These are phyloP conservation scores for Poa annua DNA, from an alignment of 176 grass and related monocot genomes.

Conservation along the genomic window DNA sequence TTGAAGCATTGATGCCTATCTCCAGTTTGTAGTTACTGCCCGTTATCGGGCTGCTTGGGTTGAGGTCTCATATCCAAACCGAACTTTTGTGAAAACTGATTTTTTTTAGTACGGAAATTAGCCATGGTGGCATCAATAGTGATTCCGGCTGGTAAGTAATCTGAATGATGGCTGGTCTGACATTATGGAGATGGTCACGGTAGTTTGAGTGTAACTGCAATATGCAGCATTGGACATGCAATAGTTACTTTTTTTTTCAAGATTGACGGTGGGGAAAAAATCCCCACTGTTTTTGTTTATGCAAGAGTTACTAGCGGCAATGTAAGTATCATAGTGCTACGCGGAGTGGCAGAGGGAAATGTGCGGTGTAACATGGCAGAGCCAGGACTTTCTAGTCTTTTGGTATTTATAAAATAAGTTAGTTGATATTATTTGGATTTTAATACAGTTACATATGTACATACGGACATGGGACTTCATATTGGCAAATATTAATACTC, in stretches of 20 bases:
- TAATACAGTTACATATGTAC: background rate
- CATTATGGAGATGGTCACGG: background rate
- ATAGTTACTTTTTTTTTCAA: too few relatives aligned
- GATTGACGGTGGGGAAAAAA: too few relatives aligned
- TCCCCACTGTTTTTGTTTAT: too few relatives aligned
- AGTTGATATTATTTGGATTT: background rate
- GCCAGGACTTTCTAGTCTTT: background rate
- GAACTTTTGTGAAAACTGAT: background rate
- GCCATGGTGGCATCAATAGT: background rate
- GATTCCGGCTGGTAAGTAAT: background rate
- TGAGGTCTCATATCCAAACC: slow-evolving; percentile 14
- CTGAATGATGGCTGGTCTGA: background rate
- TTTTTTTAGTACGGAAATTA: background rate
- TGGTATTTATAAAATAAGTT: slow-evolving; percentile 12
- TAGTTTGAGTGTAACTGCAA: background rate
- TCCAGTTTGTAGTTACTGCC: background rate
- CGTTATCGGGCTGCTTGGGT: background rate
- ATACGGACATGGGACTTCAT: background rate
- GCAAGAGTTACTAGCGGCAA: background rate
- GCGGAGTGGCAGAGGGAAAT: background rate
- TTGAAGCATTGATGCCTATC: background rate
- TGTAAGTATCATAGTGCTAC: background rate
- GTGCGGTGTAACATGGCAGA: background rate
- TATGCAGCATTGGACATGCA: background rate
- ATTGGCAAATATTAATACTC: background rate